Base-by-base conservation (phyloP, 2,329 filamentous ascomycete genomes). In the Periglandula ipomoeae region DNA sequence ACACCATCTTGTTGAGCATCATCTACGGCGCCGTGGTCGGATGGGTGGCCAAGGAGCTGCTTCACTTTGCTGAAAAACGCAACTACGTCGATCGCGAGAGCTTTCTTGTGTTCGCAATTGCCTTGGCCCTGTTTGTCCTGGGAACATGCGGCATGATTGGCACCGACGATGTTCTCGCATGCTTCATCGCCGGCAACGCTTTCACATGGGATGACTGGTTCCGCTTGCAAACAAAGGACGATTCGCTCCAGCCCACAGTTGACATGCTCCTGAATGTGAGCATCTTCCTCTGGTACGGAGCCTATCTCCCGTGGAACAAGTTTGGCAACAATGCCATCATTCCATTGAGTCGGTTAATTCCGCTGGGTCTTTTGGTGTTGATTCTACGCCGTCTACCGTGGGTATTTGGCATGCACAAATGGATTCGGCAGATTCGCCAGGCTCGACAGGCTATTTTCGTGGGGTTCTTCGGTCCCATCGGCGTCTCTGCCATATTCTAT, bases 141-240 rank as follows among this genome's bases (percentile, higher is more conserved):
- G 89, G 89, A 0, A 95, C 89, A 0, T 90, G 87, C 53, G 89
- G 89, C 2, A 77, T 95, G 73, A 78, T 95, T 44, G 89, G 89
- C 1, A 91, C 83, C 32, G 89, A 95, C 60, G 90, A 96, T 60
- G 85, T 95, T 1, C 74, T 96, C 6, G 89, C 90, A 1, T 95
- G 89, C 68, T 96, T 96, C 61, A 84, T 95, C 57, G 90, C 90
- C 2, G 90, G 90, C 1, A 95, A 95, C 59, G 80, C 79, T 1
- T 95, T 96, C 56, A 95, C 88, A 0, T 91, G 88, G 82, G 89
- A 95, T 62, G 89, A 95, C 66, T 94, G 88, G 89, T 96, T 95
- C 66, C 84, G 90, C 0, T 71, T 91, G 1, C 87, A 94, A 64
- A 96, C 90, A 0, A 71, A 85, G 57, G 90, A 95, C 56, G 91